Conservation (phyloP, 2,329 filamentous ascomycete genomes). For the Phyllosticta citrichinensis region DNA sequence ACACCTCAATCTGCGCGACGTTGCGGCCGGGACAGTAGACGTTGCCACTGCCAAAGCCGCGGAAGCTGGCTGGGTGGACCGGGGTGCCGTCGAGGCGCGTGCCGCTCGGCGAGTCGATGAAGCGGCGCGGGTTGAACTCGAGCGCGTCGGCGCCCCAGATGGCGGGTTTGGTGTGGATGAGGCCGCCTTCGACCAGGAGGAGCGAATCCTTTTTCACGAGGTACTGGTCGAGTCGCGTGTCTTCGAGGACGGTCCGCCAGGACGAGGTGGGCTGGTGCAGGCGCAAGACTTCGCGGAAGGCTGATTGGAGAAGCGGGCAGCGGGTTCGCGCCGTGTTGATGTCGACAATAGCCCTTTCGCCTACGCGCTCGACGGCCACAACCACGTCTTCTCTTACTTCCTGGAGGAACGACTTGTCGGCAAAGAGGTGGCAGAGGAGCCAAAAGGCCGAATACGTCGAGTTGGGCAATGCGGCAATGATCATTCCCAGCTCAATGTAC, state of each 20-base stretch:
- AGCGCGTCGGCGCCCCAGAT: slow-evolving; percentile 37
- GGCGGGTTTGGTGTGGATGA: slow-evolving; percentile 31
- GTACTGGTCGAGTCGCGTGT: slow-evolving; percentile 40
- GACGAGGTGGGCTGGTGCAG: slow-evolving; percentile 30
- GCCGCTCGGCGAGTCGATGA: neutral
- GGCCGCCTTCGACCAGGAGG: slow-evolving; percentile 36
- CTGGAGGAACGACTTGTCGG: slow-evolving; percentile 27
- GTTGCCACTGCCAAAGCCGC: slow-evolving; percentile 2
- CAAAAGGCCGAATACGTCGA: slow-evolving; percentile 37
- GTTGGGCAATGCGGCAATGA: slow-evolving; percentile 32
- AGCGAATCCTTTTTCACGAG: slow-evolving; percentile 37
- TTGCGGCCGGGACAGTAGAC: neutral
- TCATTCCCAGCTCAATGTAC: slow-evolving; percentile 18
- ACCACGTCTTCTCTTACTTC: slow-evolving; percentile 33
- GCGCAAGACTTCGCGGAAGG: slow-evolving; percentile 38
- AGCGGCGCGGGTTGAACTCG: slow-evolving; percentile 29
- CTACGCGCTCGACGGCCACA: neutral
- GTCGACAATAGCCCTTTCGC: slow-evolving; percentile 21
- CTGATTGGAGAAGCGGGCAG: slow-evolving; percentile 36
- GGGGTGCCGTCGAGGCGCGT: slow-evolving; percentile 14
- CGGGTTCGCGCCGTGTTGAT: slow-evolving; percentile 27
- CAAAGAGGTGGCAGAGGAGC: slow-evolving; percentile 35
- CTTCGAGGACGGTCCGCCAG: slow-evolving; percentile 32
- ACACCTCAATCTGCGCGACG: neutral
- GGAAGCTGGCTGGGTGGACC: neutral